A percentile compares a stretch with the other conserved stretches of the same genome.
phyloP scores from a whole-genome alignment of 2,329 filamentous ascomycete genomes.

The Epichloe brachyelytri region DNA sequence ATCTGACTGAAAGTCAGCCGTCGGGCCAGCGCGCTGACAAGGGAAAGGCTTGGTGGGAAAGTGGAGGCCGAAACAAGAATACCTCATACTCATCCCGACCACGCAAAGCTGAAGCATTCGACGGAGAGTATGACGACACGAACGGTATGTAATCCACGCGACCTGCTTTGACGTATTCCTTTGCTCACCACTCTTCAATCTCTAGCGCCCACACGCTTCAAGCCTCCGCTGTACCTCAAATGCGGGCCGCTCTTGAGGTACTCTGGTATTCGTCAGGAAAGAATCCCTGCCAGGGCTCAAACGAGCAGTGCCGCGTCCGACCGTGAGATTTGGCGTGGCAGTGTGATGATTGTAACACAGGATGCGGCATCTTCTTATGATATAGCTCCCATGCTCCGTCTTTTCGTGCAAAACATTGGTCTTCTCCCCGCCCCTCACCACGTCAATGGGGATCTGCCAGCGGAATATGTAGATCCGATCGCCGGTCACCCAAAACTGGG shows the following conservation, averaged over 20 bases:
- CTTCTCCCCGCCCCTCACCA: slow-evolving; percentile 66
- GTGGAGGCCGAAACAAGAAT: slow-evolving; percentile 32
- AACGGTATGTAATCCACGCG: slow-evolving; percentile 31
- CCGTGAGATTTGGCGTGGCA: slow-evolving; percentile 82
- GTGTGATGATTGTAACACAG: slow-evolving; percentile 86
- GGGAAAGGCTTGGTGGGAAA: slow-evolving; percentile 67
- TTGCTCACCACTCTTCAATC: neutral
- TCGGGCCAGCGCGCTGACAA: slow-evolving; percentile 26
- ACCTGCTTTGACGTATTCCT: neutral
- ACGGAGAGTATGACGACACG: slow-evolving; percentile 53
- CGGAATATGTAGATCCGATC: slow-evolving; percentile 80
- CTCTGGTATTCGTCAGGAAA: slow-evolving; percentile 64
- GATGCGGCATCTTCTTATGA: slow-evolving; percentile 75
- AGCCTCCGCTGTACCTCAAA: slow-evolving; percentile 71
- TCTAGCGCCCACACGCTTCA: slow-evolving; percentile 56
- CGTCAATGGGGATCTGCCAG: slow-evolving; percentile 51
- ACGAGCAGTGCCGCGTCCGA: slow-evolving; percentile 26
- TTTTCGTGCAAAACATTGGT: slow-evolving; percentile 81
- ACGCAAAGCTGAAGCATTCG: slow-evolving; percentile 50
- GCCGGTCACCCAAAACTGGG: slow-evolving; percentile 79
- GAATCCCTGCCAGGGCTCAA: slow-evolving; percentile 21
- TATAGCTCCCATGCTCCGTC: slow-evolving; percentile 60
- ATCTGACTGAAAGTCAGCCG: slow-evolving; percentile 35
- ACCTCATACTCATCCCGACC: slow-evolving; percentile 33
- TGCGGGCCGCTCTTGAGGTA: slow-evolving; percentile 87